phyloP scores from a whole-genome alignment of 257 asterid genomes.

The Schizonepeta tenuifolia region DNA sequence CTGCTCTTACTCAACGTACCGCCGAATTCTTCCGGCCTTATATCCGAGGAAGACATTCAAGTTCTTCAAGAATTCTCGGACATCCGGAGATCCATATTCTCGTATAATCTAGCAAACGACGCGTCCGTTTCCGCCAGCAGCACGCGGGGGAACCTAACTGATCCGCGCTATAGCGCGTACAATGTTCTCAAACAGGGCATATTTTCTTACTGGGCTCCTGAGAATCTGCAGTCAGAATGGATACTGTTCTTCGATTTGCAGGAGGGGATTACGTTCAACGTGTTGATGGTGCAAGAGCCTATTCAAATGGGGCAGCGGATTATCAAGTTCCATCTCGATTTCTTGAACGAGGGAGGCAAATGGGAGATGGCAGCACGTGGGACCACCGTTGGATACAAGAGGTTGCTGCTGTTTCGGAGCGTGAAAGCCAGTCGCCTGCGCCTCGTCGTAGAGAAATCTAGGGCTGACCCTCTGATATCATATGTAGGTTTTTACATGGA shows the following conservation, averaged over 20 bases:
- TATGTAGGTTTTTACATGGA: slow-evolving; percentile 70
- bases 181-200: slow-evolving; percentile 70
- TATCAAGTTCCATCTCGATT: slow-evolving; percentile 63
- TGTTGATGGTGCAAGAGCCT: slow-evolving; percentile 88
- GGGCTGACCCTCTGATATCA: slow-evolving; percentile 70
- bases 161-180: slow-evolving; percentile 45
- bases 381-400: slow-evolving; percentile 88
- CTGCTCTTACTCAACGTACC: slow-evolving; percentile 84
- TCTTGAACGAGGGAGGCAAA: slow-evolving; percentile 44
- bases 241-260: slow-evolving; percentile 47
- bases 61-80: slow-evolving; percentile 77
- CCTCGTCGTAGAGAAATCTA: slow-evolving; percentile 59
- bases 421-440: slow-evolving; percentile 53
- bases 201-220: slow-evolving; percentile 86
- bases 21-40: slow-evolving; percentile 93
- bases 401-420: slow-evolving; percentile 60
- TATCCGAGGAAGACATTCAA: slow-evolving; percentile 72
- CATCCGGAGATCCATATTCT: slow-evolving; percentile 65
- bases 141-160: slow-evolving; percentile 53
- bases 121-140: slow-evolving; percentile 72
- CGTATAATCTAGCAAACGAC: slow-evolving; percentile 59
- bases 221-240: slow-evolving; percentile 48
- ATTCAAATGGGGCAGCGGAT: slow-evolving; percentile 97
- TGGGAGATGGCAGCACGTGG: slow-evolving; percentile 67
- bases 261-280: slow-evolving; percentile 56